Base-by-base conservation (phyloP, 2,329 filamentous ascomycete species). In the Acrocalymma vagum region DNA sequence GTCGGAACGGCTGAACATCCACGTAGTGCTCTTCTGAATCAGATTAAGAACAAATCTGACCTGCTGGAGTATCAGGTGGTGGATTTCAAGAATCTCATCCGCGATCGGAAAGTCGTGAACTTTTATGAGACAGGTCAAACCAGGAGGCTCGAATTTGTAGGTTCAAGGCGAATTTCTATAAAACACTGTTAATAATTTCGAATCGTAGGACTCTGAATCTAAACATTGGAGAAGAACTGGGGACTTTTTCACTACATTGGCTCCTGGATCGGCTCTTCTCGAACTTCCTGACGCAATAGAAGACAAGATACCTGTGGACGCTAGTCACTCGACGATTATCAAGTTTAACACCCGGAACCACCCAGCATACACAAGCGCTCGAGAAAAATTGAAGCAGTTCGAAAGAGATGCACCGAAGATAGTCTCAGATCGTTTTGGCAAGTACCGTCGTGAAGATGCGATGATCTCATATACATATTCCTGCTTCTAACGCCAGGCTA, bases 101-200 rank as follows among this genome's bases (percentile, higher is more conserved):
- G 51, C 11, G 58, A 63, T 24, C 42, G 57, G 2, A 64, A 62
- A 34, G 51, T 67, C 20, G 42, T 61, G 17, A 65, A 52, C 41
- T 67, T 65, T 34, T 67, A 56, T 27, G 61, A 65, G 38, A 60
- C 43, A 11, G 13, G 42, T 15, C 55, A 58, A 25, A 63, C 60
- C 3, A 45, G 39, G 35, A 34, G 38, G 29, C 26, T 63, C 10
- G 30, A 47, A 11, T 31, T 25, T 20, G 57, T 62, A 51, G 22
- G 45, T n/a, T n/a, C n/a, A n/a, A n/a, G n/a, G n/a, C n/a, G n/a
- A n/a, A n/a, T n/a, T n/a, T n/a, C n/a, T n/a, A n/a, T n/a, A n/a
- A n/a, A n/a, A n/a, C n/a, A n/a, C n/a, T n/a, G n/a, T n/a, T n/a
- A n/a, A 25, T 25, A 25, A 9, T 9, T 25, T 25, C 15, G 26